Evolutionary conservation across 2,329 filamentous ascomycete genomes (phyloP), one percentile per base, ranked within the genome.

Genomic region (Colletotrichum tabaci): DNA sequence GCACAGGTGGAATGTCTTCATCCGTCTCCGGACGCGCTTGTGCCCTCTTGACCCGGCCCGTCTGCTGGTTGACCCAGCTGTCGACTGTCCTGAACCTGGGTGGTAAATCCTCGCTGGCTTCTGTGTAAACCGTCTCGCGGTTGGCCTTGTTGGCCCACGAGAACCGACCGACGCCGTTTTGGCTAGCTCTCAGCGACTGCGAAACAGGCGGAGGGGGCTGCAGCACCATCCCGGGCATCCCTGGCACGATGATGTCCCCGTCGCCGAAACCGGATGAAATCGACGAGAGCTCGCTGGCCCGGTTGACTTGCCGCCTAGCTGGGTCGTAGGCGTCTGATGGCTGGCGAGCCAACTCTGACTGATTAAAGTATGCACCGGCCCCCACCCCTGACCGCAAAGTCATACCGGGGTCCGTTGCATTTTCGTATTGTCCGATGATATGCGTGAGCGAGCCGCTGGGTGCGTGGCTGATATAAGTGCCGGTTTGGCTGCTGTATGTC

Each of bases 21-120:
- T 77, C 75, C 56, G 79, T 79, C 49, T 78, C 72, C 10, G 77
- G 77, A 50, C 81, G 82, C 67, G 84, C 82, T 74, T 85, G 82
- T 2, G 84, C 85, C 35, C 86, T 83, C 75, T 85, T 85, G 40
- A 90, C 78, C 3, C 88, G 84, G 2, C 86, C 86, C 10, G 86
- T 87, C 78, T 92, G 90, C 77, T 92, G 89, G 74, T 87, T 86
- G 2, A 93, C 90, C 91, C 91, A 93, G 40, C 89, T 91, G 67
- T 84, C 85, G 67, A 92, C 84, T 8, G 84, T 86, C 46, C 88
- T 85, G 78, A 91, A 92, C 5, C 87, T 85, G 16, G 88, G 83
- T 6, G 88, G 85, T 55, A 80, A 78, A 72, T 91, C 88, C 44
- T 90, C 85, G 61, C 87, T 89, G 4, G 84, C 82, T 61, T 84